Evolutionary conservation across 768 basidiomycete genomes (phyloP).

Genomic region (Fomitopsis serialis): DNA sequence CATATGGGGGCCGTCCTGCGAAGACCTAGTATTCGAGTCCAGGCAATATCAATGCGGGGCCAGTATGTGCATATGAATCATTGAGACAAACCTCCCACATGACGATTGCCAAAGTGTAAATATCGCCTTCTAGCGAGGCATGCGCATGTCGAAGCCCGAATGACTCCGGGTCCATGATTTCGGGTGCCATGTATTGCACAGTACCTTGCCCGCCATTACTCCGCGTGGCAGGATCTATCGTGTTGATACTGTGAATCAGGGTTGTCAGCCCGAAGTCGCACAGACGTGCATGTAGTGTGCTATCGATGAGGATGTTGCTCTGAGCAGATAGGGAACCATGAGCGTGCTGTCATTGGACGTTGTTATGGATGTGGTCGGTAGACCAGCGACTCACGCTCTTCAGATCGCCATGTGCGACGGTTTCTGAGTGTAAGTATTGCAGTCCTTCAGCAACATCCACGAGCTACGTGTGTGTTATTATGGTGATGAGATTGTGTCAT

Average conservation of each 20-base stretch:
- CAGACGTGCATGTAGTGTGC: background rate
- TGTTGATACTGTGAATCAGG: background rate
- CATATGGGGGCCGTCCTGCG: too few species aligned
- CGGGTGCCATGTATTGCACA: background rate
- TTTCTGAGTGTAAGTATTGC: background rate
- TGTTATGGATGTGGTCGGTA: background rate
- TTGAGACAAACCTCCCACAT: background rate
- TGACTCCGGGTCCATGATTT: background rate
- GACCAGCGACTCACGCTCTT: background rate
- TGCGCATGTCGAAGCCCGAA: background rate
- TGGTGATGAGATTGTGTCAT: background rate
- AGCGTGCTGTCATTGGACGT: too few species aligned
- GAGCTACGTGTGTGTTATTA: background rate
- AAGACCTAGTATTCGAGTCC: too few species aligned
- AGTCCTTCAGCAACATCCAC: background rate
- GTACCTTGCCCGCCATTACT: background rate
- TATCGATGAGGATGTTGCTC: background rate
- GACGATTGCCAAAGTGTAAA: background rate
- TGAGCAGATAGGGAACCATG: too few species aligned
- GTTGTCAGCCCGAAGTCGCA: background rate
- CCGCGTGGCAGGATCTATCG: background rate
- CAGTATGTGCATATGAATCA: too few species aligned
- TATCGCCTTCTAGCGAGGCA: background rate
- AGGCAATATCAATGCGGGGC: too few species aligned
- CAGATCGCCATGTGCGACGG: background rate